Percentiles rank a stretch among this genome's conserved stretches.
Evolutionary conservation across 441 rosid species (phyloP).

Genomic region (Erysimum pusillum): DNA sequence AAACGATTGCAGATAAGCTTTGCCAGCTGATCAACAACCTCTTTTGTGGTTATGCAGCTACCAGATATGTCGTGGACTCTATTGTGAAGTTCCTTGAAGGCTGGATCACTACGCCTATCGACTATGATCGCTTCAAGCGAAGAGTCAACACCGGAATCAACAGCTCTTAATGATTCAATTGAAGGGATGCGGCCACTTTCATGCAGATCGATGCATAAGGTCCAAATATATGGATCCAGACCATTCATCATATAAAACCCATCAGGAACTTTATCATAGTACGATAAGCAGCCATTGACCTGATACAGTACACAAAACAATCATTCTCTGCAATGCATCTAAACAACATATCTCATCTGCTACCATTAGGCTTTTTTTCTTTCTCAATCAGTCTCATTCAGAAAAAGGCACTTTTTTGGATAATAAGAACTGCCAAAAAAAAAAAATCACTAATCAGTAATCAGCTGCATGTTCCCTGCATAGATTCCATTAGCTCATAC

Average conservation of each 20-base stretch:
- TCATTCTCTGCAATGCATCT: slow-evolving; percentile 33
- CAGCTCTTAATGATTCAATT: slow-evolving; percentile 79
- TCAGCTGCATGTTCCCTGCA: slow-evolving; percentile 19
- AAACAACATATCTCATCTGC: slow-evolving; percentile 20
- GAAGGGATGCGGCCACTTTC: slow-evolving; percentile 92
- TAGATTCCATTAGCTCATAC: neutral
- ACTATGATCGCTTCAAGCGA: slow-evolving; percentile 83
- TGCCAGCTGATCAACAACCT: slow-evolving; percentile 94
- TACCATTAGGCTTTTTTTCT: neutral
- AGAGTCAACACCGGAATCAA: slow-evolving; percentile 68
- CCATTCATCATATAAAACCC: slow-evolving; percentile 94
- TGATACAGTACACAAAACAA: slow-evolving; percentile 54
- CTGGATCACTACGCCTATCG: slow-evolving; percentile 77
- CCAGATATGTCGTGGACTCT: slow-evolving; percentile 76
- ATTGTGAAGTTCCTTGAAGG: slow-evolving; percentile 84
- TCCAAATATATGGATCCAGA: slow-evolving; percentile 91
- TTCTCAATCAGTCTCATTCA: neutral
- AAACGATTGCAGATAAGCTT: slow-evolving; percentile 87
- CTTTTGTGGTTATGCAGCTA: slow-evolving; percentile 79
- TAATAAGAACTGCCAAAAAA: slow-evolving; percentile 24
- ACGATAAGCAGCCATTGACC: slow-evolving; percentile 97
- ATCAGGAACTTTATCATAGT: slow-evolving; percentile 93
- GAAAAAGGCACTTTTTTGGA: neutral
- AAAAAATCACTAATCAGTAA: slow-evolving; percentile 22
- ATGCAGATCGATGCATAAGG: slow-evolving; percentile 84